Evolutionary conservation across 2,329 filamentous ascomycete genomes (phyloP), one percentile per base, ranked within the genome.

Genomic region (Mycosphaerella sp.): DNA sequence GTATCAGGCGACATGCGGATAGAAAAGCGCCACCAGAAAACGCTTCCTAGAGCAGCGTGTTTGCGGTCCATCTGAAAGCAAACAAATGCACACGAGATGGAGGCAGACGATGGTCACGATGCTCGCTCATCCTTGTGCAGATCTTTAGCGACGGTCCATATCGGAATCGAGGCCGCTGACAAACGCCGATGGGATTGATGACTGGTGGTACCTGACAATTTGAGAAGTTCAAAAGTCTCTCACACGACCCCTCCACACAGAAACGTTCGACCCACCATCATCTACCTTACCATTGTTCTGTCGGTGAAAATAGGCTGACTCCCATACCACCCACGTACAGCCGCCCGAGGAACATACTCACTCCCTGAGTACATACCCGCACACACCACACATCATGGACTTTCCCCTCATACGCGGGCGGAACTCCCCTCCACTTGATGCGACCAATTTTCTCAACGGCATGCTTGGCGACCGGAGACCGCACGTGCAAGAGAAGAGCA

Each of bases 401-500:
- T 60, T 62, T 48, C 55, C 54, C 4, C 44, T 60, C 41, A 59
- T 59, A 51, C 53, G 59, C 17, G 44, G 55, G 37, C 47, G 53
- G 47, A 49, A 50, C 8, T 49, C 44, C 25, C 47, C 57, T 10
- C 55, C 56, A 13, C 27, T 59, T 27, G 57, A 61, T 40, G 55
- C 58, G 7, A 58, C 56, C 27, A 57, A 56, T 30, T 62, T 60
- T 58, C 52, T 60, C 57, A 60, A 57, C 52, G 59, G 44, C 49
- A 48, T 49, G 40, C 37, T 47, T 28, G 54, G 55, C 53, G 53
- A 67, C 51, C 59, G 60, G 63, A 71, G 68, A 71, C 64, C 65
- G 46, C 68, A 70, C 61, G 63, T 64, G 59, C 63, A 63, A 61
- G 74, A 76, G 57, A 73, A 73, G 63, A 68, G 76, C 57, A 63